Conservation (phyloP, 768 basidiomycete genomes). For the Cystofilobasidium bisporidii region DNA sequence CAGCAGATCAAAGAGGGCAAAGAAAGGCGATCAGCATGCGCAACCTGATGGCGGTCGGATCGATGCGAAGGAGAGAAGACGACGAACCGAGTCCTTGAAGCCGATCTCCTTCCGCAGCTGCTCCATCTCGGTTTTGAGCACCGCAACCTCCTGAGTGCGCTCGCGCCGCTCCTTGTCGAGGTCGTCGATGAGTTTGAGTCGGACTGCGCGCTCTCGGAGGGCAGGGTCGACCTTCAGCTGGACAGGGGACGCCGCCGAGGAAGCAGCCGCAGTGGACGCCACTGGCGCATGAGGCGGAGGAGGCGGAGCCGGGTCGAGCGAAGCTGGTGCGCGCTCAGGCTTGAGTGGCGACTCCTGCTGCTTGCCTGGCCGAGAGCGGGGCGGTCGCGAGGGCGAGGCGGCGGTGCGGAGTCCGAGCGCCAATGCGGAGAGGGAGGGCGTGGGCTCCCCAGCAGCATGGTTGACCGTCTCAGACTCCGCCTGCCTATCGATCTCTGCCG, state of each 20-base stretch:
- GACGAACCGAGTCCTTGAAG: constrained; percentile 24
- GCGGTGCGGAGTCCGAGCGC: neutral
- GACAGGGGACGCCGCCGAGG: too few relatives aligned
- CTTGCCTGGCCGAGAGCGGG: too few relatives aligned
- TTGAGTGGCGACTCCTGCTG: too few relatives aligned
- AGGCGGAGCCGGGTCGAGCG: too few relatives aligned
- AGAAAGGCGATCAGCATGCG: neutral
- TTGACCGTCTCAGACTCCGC: too few relatives aligned
- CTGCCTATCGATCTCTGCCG: too few relatives aligned
- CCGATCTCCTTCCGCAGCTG: constrained; percentile 8
- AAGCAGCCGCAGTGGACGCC: too few relatives aligned
- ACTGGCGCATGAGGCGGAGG: too few relatives aligned
- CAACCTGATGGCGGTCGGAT: neutral
- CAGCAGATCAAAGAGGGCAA: neutral
- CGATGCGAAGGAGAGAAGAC: neutral
- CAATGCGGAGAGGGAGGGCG: neutral
- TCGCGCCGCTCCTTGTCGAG: constrained; percentile 9
- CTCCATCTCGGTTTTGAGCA: constrained; percentile 3
- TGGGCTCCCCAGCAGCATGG: neutral
- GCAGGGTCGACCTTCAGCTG: neutral
- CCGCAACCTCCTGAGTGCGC: constrained; percentile 9
- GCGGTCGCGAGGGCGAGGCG: neutral
- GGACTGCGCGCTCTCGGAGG: constrained; percentile 4
- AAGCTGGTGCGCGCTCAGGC: too few relatives aligned
- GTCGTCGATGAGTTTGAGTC: constrained; percentile 21